A percentile compares a stretch with the other conserved stretches of the same genome.
Conservation (phyloP, 192 early-diverging fungal species). For the Funneliformis geosporum region DNA sequence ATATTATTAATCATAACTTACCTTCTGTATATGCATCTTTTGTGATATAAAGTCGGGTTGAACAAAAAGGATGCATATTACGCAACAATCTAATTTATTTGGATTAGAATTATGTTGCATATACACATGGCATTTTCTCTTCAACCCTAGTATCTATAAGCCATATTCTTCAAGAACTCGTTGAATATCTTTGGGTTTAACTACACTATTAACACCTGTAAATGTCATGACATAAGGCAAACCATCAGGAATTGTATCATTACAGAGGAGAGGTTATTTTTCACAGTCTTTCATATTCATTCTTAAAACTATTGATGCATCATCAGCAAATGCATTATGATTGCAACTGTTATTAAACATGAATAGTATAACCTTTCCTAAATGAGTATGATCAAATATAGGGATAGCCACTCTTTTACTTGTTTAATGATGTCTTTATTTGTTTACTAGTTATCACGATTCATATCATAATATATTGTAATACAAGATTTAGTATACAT, state of each 20-base stretch:
- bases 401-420: background rate
- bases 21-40: too few relatives aligned
- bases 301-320: slow-evolving; percentile 36
- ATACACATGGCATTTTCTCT: background rate
- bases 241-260: slow-evolving; percentile 6
- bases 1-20: too few relatives aligned
- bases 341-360: slow-evolving; percentile 15
- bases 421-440: too few relatives aligned
- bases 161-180: slow-evolving; percentile 27
- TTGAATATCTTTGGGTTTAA: slow-evolving; percentile 38
- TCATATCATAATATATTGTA: too few relatives aligned
- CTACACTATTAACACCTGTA: slow-evolving; percentile 22
- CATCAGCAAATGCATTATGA: background rate
- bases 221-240: slow-evolving; percentile 26
- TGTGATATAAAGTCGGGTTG: slow-evolving; percentile 19
- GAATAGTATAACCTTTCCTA: slow-evolving; percentile 29
- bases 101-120: background rate
- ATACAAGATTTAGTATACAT: too few relatives aligned
- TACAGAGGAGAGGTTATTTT: slow-evolving; percentile 24
- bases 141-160: slow-evolving; percentile 20
- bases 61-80: slow-evolving; percentile 21
- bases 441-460: too few relatives aligned
- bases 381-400: slow-evolving; percentile 30
- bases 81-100: too few relatives aligned
- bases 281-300: slow-evolving; percentile 35